A percentile compares a stretch with the other conserved stretches of the same genome.
Evolutionary conservation across 176 grass and related monocot genomes (phyloP).

Genomic region (Miscanthus lutarioriparius): DNA sequence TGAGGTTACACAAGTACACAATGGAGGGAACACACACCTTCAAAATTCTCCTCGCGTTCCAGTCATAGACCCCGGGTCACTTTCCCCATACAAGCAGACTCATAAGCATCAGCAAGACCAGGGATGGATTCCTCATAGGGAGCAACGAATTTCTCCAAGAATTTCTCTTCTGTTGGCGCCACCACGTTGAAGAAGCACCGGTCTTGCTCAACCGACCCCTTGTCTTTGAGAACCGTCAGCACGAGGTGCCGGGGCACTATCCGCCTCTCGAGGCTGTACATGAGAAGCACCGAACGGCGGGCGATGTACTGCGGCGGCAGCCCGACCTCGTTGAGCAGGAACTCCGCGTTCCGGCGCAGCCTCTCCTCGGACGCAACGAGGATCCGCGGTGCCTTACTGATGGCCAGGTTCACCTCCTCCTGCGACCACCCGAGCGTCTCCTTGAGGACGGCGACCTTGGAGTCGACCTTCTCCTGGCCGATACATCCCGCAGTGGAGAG

Average conservation of each 20-base stretch:
- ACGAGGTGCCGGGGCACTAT: conserved; percentile 63
- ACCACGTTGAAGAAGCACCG: conserved; percentile 54
- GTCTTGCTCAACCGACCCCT: conserved; percentile 39
- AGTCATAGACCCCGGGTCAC: conserved; percentile 19
- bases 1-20: background rate
- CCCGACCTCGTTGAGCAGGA: conserved; percentile 64
- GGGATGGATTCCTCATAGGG: conserved; percentile 55
- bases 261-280: conserved; percentile 72
- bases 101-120: conserved; percentile 50
- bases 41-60: background rate
- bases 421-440: conserved; percentile 64
- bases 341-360: conserved; percentile 45
- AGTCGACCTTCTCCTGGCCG: conserved; percentile 56
- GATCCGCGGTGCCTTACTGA: conserved; percentile 62
- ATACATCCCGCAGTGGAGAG: conserved; percentile 51
- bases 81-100: conserved; percentile 35
- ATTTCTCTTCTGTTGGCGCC: conserved; percentile 58
- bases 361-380: conserved; percentile 53
- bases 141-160: conserved; percentile 61
- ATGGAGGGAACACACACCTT: conserved; percentile 9
- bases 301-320: conserved; percentile 48
- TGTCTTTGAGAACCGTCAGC: conserved; percentile 59
- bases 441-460: conserved; percentile 51
- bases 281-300: conserved; percentile 49
- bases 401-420: conserved; percentile 54